Conservation (phyloP, 2,329 filamentous ascomycete species). For the Thyridium curvatum region DNA sequence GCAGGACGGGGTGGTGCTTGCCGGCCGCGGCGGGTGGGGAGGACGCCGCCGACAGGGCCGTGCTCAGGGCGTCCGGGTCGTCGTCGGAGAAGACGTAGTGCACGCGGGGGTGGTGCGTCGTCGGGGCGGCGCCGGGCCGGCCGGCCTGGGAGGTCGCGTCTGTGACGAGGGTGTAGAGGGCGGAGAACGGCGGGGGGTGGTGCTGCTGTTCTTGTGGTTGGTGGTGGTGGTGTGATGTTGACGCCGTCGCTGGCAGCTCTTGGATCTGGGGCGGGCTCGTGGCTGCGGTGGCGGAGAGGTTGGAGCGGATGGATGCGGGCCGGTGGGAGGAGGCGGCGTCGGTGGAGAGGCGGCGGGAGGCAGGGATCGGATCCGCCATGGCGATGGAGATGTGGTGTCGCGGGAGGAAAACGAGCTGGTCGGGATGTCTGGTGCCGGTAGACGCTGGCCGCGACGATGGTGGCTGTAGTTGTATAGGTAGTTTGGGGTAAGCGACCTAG, state of each 20-base stretch:
- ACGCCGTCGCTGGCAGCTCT: slow-evolving; percentile 1
- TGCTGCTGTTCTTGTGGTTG: slow-evolving; percentile 7
- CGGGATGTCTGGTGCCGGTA: background rate
- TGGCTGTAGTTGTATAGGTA: too few species aligned
- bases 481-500: too few species aligned
- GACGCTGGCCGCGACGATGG: too few species aligned
- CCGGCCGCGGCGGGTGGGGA: slow-evolving; percentile 20
- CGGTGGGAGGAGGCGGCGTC: slow-evolving; percentile 6
- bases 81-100: slow-evolving; percentile 95
- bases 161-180: slow-evolving; percentile 81
- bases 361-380: slow-evolving; percentile 13
- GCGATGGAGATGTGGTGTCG: slow-evolving; percentile 1
- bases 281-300: slow-evolving; percentile 14
- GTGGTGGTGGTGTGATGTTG: slow-evolving; percentile 1
- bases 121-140: slow-evolving; percentile 9
- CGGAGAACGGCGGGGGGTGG: slow-evolving; percentile 52
- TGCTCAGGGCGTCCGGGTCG: slow-evolving; percentile 69
- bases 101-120: slow-evolving; percentile 76
- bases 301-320: slow-evolving; percentile 15
- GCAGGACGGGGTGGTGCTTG: slow-evolving; percentile 25
- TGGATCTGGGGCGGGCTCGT: slow-evolving; percentile 7
- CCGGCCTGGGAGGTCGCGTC: slow-evolving; percentile 58
- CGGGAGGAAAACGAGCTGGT: background rate
- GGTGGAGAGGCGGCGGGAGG: slow-evolving; percentile 3
- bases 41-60: slow-evolving; percentile 49